Percentiles rank a stretch among this genome's conserved stretches.
Evolutionary conservation across 805 yeast species (phyloP).

Genomic region (Hanseniaspora meyeri): DNA sequence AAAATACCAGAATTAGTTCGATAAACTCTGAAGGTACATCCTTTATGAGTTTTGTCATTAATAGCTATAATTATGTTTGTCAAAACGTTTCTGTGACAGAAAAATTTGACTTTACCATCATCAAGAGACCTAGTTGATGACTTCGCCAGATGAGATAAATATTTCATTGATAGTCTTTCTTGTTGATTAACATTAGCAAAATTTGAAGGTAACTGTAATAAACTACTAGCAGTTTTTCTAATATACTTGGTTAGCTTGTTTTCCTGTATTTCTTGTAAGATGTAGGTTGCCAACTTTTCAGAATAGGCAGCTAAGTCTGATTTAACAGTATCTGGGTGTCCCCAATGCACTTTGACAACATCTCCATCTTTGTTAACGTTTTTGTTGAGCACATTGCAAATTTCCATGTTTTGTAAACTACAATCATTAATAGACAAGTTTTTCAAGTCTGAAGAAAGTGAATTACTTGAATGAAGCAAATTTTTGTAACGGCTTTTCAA

Average conservation of each 20-base stretch:
- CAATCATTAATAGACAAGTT: neutral
- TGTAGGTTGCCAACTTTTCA: neutral
- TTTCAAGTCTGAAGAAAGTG: neutral
- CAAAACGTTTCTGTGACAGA: slow-evolving; percentile 10
- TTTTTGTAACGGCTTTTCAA: neutral
- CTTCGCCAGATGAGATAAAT: neutral
- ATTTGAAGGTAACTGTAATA: neutral
- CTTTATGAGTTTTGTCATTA: neutral
- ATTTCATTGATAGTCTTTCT: slow-evolving; percentile 7
- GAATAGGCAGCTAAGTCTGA: neutral
- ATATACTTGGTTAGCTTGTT: neutral
- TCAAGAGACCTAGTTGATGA: neutral
- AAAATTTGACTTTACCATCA: neutral
- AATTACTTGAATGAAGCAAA: neutral
- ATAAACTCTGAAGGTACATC: neutral
- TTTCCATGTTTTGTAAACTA: neutral
- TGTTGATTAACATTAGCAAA: neutral
- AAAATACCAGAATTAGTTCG: neutral
- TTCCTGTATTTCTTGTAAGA: neutral
- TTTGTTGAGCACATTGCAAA: neutral
- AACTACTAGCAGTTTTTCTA: neutral
- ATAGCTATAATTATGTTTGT: slow-evolving; percentile 1
- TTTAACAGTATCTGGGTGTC: neutral
- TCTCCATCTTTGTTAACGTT: neutral
- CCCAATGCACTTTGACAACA: neutral